A percentile compares a stretch with the other conserved stretches of the same genome.
These are phyloP conservation scores for Lantana camara DNA, from an alignment of 257 asterid genomes.

Conservation along the genomic window DNA sequence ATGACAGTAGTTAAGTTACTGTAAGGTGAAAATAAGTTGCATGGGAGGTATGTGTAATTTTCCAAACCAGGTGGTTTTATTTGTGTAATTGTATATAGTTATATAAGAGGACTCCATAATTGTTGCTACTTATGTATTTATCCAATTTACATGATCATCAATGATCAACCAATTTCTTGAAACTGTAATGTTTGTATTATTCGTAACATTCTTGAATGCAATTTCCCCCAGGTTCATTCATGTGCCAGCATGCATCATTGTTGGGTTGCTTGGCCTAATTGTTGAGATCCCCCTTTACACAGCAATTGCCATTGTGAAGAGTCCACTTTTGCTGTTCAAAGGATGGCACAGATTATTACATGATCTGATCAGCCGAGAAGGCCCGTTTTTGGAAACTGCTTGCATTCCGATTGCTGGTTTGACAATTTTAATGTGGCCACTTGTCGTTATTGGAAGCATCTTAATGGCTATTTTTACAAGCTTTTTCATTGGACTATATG, in stretches of 20 bases:
- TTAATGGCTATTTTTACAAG: constrained; percentile 71
- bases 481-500: constrained; percentile 83
- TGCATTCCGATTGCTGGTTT: constrained; percentile 95
- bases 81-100: no score
- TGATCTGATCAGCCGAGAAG: constrained; percentile 91
- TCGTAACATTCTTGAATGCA: constrained; percentile 12
- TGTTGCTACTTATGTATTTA: neutral
- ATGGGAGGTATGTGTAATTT: no score
- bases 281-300: constrained; percentile 90
- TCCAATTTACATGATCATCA: neutral
- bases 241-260: constrained; percentile 81
- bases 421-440: constrained; percentile 92
- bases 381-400: constrained; percentile 91
- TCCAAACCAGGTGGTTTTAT: no score
- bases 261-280: constrained; percentile 73
- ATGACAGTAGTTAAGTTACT: no score
- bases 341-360: constrained; percentile 91
- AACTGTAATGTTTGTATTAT: neutral
- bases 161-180: neutral
- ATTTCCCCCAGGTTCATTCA: constrained; percentile 64
- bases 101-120: no score
- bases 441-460: constrained; percentile 79
- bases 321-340: constrained; percentile 89
- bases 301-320: constrained; percentile 74
- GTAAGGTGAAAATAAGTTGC: no score